Evolutionary conservation across 768 basidiomycete genomes (phyloP).

Genomic region (Pisolithus sp.): DNA sequence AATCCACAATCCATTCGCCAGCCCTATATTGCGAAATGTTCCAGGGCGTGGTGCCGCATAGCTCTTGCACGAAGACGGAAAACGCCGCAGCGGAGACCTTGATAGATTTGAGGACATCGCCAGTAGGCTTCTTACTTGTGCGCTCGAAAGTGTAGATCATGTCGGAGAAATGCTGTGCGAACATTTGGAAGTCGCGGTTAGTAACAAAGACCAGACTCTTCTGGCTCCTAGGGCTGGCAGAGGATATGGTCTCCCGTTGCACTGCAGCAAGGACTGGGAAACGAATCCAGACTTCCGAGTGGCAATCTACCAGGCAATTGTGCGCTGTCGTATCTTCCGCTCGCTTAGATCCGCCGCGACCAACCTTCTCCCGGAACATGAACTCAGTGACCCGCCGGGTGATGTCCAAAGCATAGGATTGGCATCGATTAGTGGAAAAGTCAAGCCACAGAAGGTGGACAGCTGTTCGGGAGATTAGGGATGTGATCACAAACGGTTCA

Average conservation of each 20-base stretch:
- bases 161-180: constrained; percentile 34
- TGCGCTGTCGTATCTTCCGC: constrained; percentile 22
- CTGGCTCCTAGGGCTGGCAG: constrained; percentile 20
- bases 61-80: constrained; percentile 11
- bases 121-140: constrained; percentile 42
- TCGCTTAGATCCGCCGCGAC: constrained; percentile 6
- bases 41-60: constrained; percentile 9
- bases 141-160: constrained; percentile 39
- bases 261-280: constrained; percentile 49
- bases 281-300: constrained; percentile 46
- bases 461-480: constrained; percentile 33
- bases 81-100: constrained; percentile 22
- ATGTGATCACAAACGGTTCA: constrained; percentile 31
- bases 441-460: constrained; percentile 40
- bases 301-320: constrained; percentile 45
- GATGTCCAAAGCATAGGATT: constrained; percentile 42
- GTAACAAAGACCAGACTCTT: constrained; percentile 37
- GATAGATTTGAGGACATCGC: constrained; percentile 33
- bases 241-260: constrained; percentile 31
- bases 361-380: constrained; percentile 40
- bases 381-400: constrained; percentile 48
- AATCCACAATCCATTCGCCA: constrained; percentile 56
- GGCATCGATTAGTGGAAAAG: constrained; percentile 19
- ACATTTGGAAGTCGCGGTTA: constrained; percentile 25
- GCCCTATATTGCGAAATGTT: constrained; percentile 31